Evolutionary conservation across 169 alveolate genomes (phyloP), one percentile per base, ranked within the genome.

Genomic region (Eimeria maxima): DNA sequence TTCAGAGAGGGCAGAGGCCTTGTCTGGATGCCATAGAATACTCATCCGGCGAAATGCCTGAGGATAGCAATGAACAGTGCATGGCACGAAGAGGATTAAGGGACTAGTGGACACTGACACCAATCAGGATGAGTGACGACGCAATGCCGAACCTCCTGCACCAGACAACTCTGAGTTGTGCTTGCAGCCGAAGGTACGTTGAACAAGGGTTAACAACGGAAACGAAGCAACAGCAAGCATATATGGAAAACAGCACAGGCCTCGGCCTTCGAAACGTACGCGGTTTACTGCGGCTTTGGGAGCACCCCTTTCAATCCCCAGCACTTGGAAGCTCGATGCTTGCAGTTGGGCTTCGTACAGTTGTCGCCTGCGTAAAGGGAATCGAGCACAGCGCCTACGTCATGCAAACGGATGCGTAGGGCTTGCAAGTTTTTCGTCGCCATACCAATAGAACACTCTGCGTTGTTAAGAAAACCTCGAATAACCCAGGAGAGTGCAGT

Each of bases 11-110:
- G 86, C 93, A 42, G 96, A 76, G 42, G 96, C 81, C 14, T 93
- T 93, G 67, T 93, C 96, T 8, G 96, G 96, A 44, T 93, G 96
- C 76, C 89, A 93, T 53, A 83, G 33, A 27, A 93, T 93, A 65
- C 96, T 93, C 96, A 83, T 53, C 42, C 89, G 80, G 29, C 96
- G 91, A 47, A 93, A 93, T 45, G 96, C 96, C 96, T 93, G 67
- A 14, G 44, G 47, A 38, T 2, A 86, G 5, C 14, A 22, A 53
- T 65, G 44, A 65, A 22, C 60, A 22, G 27, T 14, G 14, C 7
- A 47, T 55, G 67, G 45, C 29, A 20, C 8, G 45, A 7, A 57
- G 45, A 57, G 18, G 16, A 83, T 20, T 27, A 53, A 83, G 53
- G 27, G 91, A 18, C 47, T 29, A 14, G 29, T 27, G 14, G 74